phyloP scores from a whole-genome alignment of 2,329 filamentous ascomycete genomes.

The Amauroascus verrucosus region DNA sequence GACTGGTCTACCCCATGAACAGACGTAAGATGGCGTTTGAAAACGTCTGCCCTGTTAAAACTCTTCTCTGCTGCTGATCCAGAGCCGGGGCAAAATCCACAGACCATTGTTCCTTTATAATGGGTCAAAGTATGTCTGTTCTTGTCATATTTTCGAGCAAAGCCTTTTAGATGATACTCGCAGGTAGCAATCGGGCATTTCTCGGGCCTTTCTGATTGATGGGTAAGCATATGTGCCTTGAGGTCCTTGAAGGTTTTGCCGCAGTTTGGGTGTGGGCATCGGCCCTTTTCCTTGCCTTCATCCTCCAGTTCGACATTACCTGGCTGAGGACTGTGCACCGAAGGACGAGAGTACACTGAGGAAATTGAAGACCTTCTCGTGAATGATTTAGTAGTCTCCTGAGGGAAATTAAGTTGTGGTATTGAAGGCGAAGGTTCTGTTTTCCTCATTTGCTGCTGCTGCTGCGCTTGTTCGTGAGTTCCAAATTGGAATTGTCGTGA shows the following conservation, averaged over 20 bases:
- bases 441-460: constrained; percentile 20
- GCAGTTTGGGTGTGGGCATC: constrained; percentile 75
- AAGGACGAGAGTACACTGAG: constrained; percentile 58
- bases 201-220: constrained; percentile 80
- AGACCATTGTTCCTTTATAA: constrained; percentile 96
- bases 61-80: constrained; percentile 86
- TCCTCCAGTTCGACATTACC: constrained; percentile 44
- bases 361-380: constrained; percentile 56
- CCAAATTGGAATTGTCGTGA: background rate
- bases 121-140: constrained; percentile 89
- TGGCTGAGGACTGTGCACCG: constrained; percentile 48
- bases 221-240: constrained; percentile 89
- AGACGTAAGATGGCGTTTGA: constrained; percentile 84
- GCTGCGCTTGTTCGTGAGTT: constrained; percentile 1
- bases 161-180: constrained; percentile 86
- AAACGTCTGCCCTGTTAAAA: constrained; percentile 90
- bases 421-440: constrained; percentile 53
- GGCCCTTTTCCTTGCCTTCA: constrained; percentile 53
- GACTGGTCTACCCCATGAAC: constrained; percentile 90
- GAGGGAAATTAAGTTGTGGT: constrained; percentile 45
- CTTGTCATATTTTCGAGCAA: constrained; percentile 93
- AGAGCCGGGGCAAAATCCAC: constrained; percentile 83
- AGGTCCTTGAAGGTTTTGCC: constrained; percentile 81
- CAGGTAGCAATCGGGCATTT: constrained; percentile 90
- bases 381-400: constrained; percentile 29